Evolutionary conservation across 192 early-diverging fungal species (phyloP), one percentile per base, ranked within the genome.

Genomic region (Podila epicladia): DNA sequence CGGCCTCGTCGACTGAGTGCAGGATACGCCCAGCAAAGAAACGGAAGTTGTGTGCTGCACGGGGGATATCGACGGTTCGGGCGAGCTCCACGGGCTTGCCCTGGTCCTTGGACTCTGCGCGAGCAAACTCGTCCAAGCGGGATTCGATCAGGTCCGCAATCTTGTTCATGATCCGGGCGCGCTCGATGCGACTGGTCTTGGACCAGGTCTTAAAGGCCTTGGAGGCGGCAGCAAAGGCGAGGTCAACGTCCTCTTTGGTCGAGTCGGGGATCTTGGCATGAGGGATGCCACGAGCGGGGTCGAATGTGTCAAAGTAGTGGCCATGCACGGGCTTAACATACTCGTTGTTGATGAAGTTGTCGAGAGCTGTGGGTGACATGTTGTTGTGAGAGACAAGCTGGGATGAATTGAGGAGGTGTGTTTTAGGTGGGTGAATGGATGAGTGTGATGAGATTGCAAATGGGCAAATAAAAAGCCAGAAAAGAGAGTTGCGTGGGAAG

Each of bases 91-190:
- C 74, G 3, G 92, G 88, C 74, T 93, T 94, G 11, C 92, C 93
- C 66, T 94, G 93, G 73, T 94, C 93, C 61, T 68, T 78, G 20
- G 87, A 89, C 85, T 94, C 93, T 9, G 91, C 90, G 20, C 24
- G 41, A 2, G 89, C 91, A 73, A 92, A 91, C 66, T 90, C 90
- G 48, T 88, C 85, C 12, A 87, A 65, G 11, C 88, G 73, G 15
- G 50, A 61, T 20, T 85, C 89, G 29, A 91, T 72, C 38, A 75
- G 60, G 15, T 82, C 79, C 11, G 93, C 94, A 62, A 94, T 85
- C 51, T 74, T 76, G 67, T 82, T 69, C 62, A 95, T 69, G 32
- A 90, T 72, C 26, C 53, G 57, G 2, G 93, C 85, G 5, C 93
- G 87, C 31, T 85, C 69, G 9, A 71, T 61, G 6, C 75, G 64